A percentile compares a stretch with the other conserved stretches of the same genome.
Conservation (phyloP, 164 flowering plant genomes). For the Dillenia suffruticosa region DNA sequence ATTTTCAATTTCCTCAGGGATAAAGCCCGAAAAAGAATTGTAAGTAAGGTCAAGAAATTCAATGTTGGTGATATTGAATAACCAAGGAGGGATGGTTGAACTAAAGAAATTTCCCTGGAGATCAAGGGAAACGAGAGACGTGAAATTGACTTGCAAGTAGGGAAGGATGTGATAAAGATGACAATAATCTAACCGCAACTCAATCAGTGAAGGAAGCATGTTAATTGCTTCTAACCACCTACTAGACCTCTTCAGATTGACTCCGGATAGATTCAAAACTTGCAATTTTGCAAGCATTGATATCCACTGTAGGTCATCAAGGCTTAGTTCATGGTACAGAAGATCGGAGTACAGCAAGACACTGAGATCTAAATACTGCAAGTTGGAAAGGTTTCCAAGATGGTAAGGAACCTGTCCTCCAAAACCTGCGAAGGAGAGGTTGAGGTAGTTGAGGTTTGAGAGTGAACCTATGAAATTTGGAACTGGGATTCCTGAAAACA, state of each 20-base stretch:
- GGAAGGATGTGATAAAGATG: not conserved
- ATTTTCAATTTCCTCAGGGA: conserved; percentile 5
- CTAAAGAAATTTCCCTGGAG: not conserved
- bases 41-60: not conserved
- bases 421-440: too few relatives aligned
- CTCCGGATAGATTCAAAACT: not conserved
- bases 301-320: too few relatives aligned
- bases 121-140: not conserved
- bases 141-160: not conserved
- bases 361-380: too few relatives aligned
- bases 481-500: too few relatives aligned
- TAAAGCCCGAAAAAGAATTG: not conserved
- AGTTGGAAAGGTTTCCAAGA: too few relatives aligned
- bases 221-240: not conserved
- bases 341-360: too few relatives aligned
- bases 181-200: not conserved
- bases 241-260: not conserved
- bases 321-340: too few relatives aligned
- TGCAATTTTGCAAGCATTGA: too few relatives aligned
- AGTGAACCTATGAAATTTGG: too few relatives aligned
- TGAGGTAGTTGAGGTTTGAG: too few relatives aligned
- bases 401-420: too few relatives aligned
- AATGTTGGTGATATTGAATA: not conserved
- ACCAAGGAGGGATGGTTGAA: not conserved
- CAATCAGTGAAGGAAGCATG: not conserved